A percentile compares a stretch with the other conserved stretches of the same genome.
These are phyloP conservation scores for Laguncularia racemosa DNA, from an alignment of 345 rosid genomes.

Conservation along the genomic window DNA sequence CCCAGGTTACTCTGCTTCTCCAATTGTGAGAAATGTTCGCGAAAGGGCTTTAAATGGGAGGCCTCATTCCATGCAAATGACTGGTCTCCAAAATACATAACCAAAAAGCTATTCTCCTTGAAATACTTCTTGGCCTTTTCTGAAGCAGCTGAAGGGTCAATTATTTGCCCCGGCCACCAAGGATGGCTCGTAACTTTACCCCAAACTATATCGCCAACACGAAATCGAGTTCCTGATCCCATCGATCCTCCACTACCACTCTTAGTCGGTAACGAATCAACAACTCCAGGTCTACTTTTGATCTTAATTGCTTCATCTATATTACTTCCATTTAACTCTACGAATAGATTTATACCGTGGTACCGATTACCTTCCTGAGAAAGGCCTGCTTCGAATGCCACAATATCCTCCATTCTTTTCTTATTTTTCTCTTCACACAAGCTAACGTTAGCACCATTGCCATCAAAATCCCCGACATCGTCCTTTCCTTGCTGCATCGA, in stretches of 20 bases:
- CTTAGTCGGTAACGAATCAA: too few relatives aligned
- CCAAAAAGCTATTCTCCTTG: constrained; percentile 42
- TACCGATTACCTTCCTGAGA: too few relatives aligned
- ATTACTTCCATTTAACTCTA: too few relatives aligned
- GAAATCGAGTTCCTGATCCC: constrained; percentile 13
- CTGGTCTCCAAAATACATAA: constrained; percentile 70
- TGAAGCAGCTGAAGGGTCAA: constrained; percentile 48
- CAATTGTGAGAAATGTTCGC: constrained; percentile 44
- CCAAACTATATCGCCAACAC: constrained; percentile 71
- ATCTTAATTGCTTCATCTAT: too few relatives aligned
- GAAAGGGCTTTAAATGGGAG: constrained; percentile 55
- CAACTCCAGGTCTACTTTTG: too few relatives aligned
- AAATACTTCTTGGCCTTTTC: constrained; percentile 49
- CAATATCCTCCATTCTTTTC: too few relatives aligned
- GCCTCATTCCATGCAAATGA: constrained; percentile 69
- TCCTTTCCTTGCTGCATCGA: too few relatives aligned
- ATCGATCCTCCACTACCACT: not conserved
- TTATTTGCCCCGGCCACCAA: constrained; percentile 91
- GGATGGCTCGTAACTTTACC: constrained; percentile 87
- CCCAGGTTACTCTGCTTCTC: constrained; percentile 47
- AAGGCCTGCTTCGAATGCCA: too few relatives aligned
- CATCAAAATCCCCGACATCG: too few relatives aligned
- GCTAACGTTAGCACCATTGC: too few relatives aligned
- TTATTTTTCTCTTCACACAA: too few relatives aligned
- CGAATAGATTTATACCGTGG: too few relatives aligned